Evolutionary conservation across 352 stramenopile species (phyloP).

Genomic region (Pythium myriotylum): DNA sequence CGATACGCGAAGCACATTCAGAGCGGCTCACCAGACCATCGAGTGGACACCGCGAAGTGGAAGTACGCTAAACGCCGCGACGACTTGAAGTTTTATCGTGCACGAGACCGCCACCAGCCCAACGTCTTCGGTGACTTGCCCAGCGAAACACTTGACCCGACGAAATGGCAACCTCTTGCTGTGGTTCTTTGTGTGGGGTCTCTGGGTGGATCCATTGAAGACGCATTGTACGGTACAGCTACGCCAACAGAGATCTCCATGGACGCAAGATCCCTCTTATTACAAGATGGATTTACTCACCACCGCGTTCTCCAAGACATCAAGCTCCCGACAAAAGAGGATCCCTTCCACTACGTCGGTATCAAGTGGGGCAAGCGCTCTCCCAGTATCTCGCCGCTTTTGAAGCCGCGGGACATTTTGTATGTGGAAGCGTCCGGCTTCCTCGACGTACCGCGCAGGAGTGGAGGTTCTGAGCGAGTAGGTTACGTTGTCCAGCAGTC

Average conservation of each 20-base stretch:
- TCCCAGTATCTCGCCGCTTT: background rate
- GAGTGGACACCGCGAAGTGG: background rate
- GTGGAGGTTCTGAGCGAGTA: background rate
- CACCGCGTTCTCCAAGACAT: conserved; percentile 9
- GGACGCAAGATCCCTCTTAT: background rate
- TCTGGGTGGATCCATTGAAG: background rate
- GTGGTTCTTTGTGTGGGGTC: background rate
- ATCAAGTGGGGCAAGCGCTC: conserved; percentile 2
- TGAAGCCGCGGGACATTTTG: background rate
- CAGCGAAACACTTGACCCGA: background rate
- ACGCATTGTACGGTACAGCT: conserved; percentile 7
- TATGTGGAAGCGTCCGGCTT: conserved; percentile 3
- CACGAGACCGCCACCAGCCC: background rate
- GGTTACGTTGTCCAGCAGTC: conserved; percentile 11
- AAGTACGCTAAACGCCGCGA: conserved; percentile 32
- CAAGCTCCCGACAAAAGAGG: background rate
- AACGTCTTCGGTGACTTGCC: background rate
- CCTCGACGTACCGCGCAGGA: background rate
- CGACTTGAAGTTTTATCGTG: conserved; percentile 40
- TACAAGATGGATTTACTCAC: conserved; percentile 4
- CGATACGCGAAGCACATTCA: background rate
- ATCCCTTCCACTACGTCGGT: conserved; percentile 12
- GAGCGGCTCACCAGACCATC: background rate
- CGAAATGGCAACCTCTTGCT: background rate
- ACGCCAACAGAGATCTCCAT: conserved; percentile 5